Conservation (phyloP, 495 filamentous ascomycete species). For the Annulohypoxylon maeteangense region DNA sequence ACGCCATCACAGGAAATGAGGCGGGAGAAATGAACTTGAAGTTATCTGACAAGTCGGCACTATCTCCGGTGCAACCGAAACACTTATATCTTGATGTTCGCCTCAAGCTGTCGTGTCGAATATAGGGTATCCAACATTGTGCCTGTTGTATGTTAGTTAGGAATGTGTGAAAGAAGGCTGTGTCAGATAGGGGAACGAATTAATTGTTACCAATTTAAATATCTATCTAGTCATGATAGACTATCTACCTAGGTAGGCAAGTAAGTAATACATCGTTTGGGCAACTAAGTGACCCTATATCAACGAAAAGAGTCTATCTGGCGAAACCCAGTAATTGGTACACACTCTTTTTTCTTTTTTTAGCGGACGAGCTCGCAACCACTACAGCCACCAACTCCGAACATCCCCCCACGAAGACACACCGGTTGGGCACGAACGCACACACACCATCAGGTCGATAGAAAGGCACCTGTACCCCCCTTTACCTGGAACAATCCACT, state of each 20-base stretch:
- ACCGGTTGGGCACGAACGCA: constrained; percentile 9
- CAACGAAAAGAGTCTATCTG: constrained; percentile 19
- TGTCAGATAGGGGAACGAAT: constrained; percentile 3
- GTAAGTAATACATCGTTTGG: constrained; percentile 19
- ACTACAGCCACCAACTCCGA: neutral
- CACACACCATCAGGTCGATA: neutral
- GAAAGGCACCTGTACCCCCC: constrained; percentile 7
- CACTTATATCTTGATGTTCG: constrained; percentile 5
- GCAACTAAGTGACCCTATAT: neutral
- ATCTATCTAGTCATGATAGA: constrained; percentile 20
- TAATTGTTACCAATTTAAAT: constrained; percentile 16
- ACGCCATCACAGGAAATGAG: constrained; percentile 37
- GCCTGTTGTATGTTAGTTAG: neutral
- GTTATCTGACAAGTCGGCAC: constrained; percentile 8
- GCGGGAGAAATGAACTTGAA: constrained; percentile 34
- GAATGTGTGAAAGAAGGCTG: neutral
- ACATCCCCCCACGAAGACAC: constrained; percentile 5
- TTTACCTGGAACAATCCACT: constrained; percentile 17
- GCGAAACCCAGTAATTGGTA: constrained; percentile 9
- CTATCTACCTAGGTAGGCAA: neutral
- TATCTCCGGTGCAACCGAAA: neutral
- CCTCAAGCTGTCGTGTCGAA: neutral
- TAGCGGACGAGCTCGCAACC: constrained; percentile 6
- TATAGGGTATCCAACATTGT: neutral
- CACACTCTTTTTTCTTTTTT: constrained; percentile 18